Evolutionary conservation across 2,329 filamentous ascomycete species (phyloP), one percentile per base, ranked within the genome.

Genomic region (Colletotrichum falcatum): DNA sequence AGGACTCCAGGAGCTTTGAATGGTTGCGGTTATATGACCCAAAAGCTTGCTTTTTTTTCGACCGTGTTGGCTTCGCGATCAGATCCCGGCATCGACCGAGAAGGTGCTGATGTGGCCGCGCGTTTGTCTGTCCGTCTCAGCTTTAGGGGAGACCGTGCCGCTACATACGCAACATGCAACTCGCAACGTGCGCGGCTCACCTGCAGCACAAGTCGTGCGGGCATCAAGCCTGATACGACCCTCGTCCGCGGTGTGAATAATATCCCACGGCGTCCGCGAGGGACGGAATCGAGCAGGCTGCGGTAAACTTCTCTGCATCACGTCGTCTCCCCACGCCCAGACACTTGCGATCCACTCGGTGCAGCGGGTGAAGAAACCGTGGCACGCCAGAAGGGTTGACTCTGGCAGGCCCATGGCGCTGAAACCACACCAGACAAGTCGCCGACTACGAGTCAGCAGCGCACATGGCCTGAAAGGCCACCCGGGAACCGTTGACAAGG

Each of bases 351-450:
- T 28, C 11, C 26, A n/a, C n/a, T n/a, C n/a, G 9, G 11, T 48
- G 11, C 33, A 26, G 35, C 28, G 7, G 30, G 18, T 61, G 18
- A 49, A 67, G 72, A 62, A 4, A 65, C 72, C 2, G 35, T 74
- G 28, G 69, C 58, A 6, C n/a, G n/a, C n/a, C 68, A 68, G n/a
- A 59, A 65, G 0, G 72, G 71, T 16, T 74, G 72, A 71, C 44
- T 73, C n/a, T n/a, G n/a, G 26, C 72, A 74, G 49, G 44, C 66
- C 3, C n/a, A n/a, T n/a, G n/a, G n/a, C n/a, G n/a, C 60, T 65
- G 54, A 64, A 69, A n/a, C 33, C 68, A 23, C 35, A 37, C 35
- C 35, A 51, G 64, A 16, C 26, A n/a, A n/a, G n/a, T n/a, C 7
- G 28, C 23, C 20, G 33, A 63, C 14, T 20, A 59, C 60, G 11